Evolutionary conservation across 495 filamentous ascomycete species (phyloP), one percentile per base, ranked within the genome.

Genomic region (Thermochaetoides thermophila): DNA sequence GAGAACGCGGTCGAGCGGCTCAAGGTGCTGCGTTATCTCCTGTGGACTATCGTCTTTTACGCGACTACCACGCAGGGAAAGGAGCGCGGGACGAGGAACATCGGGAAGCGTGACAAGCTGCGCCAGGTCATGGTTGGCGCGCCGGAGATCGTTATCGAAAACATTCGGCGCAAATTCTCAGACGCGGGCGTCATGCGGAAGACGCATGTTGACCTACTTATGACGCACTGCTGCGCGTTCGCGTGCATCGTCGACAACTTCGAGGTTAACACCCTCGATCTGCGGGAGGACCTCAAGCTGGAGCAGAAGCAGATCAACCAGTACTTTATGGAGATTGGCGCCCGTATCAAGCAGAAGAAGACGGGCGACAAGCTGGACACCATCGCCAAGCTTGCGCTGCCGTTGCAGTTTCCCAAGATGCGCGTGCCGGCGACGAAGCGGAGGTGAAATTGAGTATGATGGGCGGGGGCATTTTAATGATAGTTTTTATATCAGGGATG

Each of bases 261-360:
- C 41, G 73, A 76, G 27, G 78, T 83, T 16, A 81, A 94, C 52
- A 74, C 75, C 8, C 64, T 66, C 15, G 72, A 84, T 47, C 56
- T 96, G 39, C 71, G 74, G 37, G 73, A 81, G 29, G 89, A 97
- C 49, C 60, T 97, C 27, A 67, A 69, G 38, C 44, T 95, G 19
- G 81, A 89, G 40, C 68, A 70, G 32, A 71, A 66, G 44, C 63
- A 71, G 46, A 60, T 81, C 29, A 52, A 38, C 12, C 59, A 71
- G 40, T 86, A 85, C 48, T 93, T 86, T 65, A 55, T 62, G 20
- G 86, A 94, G 50, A 68, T 97, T 45, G 89, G 89, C 2, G 87
- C 81, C 18, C 65, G 59, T 38, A 55, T 77, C 11, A 60, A 40
- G 40, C 53, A 60, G 30, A 45, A 59, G 23, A 67, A 63, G 28